A percentile compares a stretch with the other conserved stretches of the same genome.
These are phyloP conservation scores for Aspergillus clavatus DNA, from an alignment of 2,329 filamentous ascomycete species.

Conservation along the genomic window DNA sequence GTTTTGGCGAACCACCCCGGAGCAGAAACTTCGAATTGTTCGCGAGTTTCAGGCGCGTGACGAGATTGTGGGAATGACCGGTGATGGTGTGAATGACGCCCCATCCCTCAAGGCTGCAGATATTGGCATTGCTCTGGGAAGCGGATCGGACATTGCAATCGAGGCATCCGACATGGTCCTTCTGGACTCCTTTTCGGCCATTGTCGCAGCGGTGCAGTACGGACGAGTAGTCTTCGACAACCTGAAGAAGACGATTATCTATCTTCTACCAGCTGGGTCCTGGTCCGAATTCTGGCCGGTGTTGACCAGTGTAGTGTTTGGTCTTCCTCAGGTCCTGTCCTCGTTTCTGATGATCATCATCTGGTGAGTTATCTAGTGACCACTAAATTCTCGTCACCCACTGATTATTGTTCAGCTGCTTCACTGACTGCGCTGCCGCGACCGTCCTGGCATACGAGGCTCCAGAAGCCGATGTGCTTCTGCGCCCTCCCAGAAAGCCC, in stretches of 20 bases:
- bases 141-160: conserved; percentile 57
- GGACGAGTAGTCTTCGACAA: conserved; percentile 73
- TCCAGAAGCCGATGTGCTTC: conserved; percentile 69
- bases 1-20: conserved; percentile 70
- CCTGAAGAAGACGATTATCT: conserved; percentile 71
- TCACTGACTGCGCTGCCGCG: conserved; percentile 71
- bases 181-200: conserved; percentile 64
- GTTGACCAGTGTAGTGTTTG: conserved; percentile 66
- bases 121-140: conserved; percentile 56
- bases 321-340: conserved; percentile 66
- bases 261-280: conserved; percentile 67
- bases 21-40: conserved; percentile 77
- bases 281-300: conserved; percentile 74
- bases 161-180: conserved; percentile 60
- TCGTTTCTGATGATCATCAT: conserved; percentile 69
- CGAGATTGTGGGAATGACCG: conserved; percentile 53
- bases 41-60: conserved; percentile 62
- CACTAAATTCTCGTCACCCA: not conserved
- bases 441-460: conserved; percentile 71
- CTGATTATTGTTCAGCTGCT: conserved; percentile 51
- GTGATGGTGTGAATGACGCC: conserved; percentile 47
- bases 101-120: conserved; percentile 56
- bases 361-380: conserved; percentile 40
- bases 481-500: conserved; percentile 62
- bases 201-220: conserved; percentile 67